Conservation (phyloP, 1,139 yeast genomes). For the Candida tunisiensis region DNA sequence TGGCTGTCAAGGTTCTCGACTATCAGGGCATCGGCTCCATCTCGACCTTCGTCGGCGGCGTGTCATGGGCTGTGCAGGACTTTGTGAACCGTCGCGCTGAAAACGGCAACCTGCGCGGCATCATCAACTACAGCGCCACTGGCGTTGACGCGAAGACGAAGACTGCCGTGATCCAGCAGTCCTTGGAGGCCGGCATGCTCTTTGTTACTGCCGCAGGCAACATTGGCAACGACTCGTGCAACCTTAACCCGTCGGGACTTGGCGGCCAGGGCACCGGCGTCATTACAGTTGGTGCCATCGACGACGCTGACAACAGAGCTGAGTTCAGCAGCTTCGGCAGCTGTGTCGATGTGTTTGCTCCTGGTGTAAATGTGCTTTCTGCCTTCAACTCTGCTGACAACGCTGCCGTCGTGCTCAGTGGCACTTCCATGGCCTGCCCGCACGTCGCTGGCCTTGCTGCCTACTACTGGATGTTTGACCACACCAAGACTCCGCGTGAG, state of each 20-base stretch:
- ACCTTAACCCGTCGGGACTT: conserved; percentile 29
- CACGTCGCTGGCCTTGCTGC: conserved; percentile 80
- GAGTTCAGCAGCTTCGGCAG: conserved; percentile 49
- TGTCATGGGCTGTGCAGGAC: conserved; percentile 22
- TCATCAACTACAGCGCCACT: conserved; percentile 43
- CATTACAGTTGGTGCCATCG: conserved; percentile 45
- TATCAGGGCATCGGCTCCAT: conserved; percentile 29
- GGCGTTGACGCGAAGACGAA: conserved; percentile 33
- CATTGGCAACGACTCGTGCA: conserved; percentile 39
- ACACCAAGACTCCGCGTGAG: too few relatives aligned
- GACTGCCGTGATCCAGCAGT: conserved; percentile 35
- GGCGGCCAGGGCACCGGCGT: conserved; percentile 42
- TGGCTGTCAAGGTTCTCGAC: conserved; percentile 36
- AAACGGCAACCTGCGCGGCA: conserved; percentile 32
- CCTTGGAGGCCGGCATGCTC: conserved; percentile 33
- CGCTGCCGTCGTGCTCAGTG: conserved; percentile 83
- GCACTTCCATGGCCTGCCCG: conserved; percentile 99
- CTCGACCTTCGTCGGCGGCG: conserved; percentile 28
- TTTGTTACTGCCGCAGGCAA: conserved; percentile 55
- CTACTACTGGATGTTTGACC: conserved; percentile 83
- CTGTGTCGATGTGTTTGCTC: conserved; percentile 50
- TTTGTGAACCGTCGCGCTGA: too few relatives aligned
- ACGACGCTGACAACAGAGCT: conserved; percentile 32
- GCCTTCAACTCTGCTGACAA: conserved; percentile 68
- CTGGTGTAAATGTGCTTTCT: conserved; percentile 35